Conservation (phyloP, 345 rosid genomes). For the Populus tremula region DNA sequence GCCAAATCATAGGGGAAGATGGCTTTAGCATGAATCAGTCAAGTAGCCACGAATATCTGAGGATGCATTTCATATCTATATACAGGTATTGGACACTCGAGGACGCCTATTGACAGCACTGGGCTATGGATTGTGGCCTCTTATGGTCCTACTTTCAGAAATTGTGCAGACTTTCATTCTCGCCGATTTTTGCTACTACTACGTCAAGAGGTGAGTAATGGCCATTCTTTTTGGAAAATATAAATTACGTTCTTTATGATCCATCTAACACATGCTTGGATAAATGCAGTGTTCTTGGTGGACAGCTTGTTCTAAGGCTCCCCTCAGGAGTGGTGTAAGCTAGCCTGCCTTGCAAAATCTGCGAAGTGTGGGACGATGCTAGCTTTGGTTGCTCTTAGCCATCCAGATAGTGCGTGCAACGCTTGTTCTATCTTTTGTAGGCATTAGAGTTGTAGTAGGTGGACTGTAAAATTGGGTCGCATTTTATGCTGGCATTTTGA, state of each 20-base stretch:
- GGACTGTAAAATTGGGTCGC: conserved; percentile 5
- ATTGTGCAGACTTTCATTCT: conserved; percentile 32
- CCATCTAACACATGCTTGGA: background rate
- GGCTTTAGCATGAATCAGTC: background rate
- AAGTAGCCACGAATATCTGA: background rate
- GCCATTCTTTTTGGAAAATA: background rate
- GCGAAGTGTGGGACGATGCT: background rate
- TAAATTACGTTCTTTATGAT: background rate
- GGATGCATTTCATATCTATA: background rate
- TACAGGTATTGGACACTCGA: conserved; percentile 25
- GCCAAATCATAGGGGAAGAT: background rate
- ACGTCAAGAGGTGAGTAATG: conserved; percentile 18
- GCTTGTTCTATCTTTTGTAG: background rate
- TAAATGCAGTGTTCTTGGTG: conserved; percentile 25
- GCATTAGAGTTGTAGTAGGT: background rate
- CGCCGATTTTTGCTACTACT: conserved; percentile 34
- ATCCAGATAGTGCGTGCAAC: background rate
- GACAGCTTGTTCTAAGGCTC: conserved; percentile 32
- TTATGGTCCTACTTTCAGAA: conserved; percentile 28
- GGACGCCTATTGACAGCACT: conserved; percentile 23
- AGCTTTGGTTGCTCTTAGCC: background rate
- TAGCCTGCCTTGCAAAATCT: background rate
- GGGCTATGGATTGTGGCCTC: conserved; percentile 32
- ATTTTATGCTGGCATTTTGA: background rate
- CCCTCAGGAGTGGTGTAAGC: conserved; percentile 34